phyloP scores from a whole-genome alignment of 257 asterid genomes.

The Lithospermum erythrorhizon region DNA sequence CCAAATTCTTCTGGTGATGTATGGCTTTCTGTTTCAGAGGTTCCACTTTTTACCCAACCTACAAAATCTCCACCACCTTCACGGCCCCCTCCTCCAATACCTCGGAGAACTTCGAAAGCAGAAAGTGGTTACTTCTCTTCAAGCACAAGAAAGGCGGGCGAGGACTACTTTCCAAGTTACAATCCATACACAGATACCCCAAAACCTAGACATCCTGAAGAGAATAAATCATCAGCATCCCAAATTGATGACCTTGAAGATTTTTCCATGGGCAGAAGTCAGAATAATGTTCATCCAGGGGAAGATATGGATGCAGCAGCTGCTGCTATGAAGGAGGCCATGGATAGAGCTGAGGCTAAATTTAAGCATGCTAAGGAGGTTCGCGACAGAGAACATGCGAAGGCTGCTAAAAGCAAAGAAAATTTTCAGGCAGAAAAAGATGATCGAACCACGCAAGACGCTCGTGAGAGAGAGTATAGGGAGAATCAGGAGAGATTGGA shows the following conservation, averaged over 20 bases:
- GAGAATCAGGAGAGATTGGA: conserved; percentile 71
- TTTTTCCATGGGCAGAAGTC: conserved; percentile 64
- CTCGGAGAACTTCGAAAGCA: conserved; percentile 38
- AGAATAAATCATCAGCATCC: conserved; percentile 35
- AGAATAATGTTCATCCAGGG: conserved; percentile 30
- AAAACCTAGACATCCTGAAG: conserved; percentile 33
- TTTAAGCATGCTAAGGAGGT: conserved; percentile 95
- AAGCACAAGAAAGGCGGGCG: conserved; percentile 44
- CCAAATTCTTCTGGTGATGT: conserved; percentile 51
- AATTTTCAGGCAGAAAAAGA: conserved; percentile 41
- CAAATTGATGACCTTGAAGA: conserved; percentile 88
- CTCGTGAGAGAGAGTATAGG: conserved; percentile 49
- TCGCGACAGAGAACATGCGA: conserved; percentile 81
- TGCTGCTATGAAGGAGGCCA: conserved; percentile 99
- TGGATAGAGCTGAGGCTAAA: conserved; percentile 97
- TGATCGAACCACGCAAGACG: conserved; percentile 35
- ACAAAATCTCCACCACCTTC: conserved; percentile 94
- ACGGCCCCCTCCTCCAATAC: conserved; percentile 92
- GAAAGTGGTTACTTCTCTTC: conserved; percentile 44
- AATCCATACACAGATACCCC: conserved; percentile 45
- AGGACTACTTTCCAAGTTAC: conserved; percentile 41
- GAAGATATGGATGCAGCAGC: conserved; percentile 70
- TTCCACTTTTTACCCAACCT: conserved; percentile 87
- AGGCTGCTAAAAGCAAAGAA: conserved; percentile 70
- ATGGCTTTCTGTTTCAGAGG: conserved; percentile 86